Percentiles rank a stretch among this genome's conserved stretches.
Conservation (phyloP, 2,329 filamentous ascomycete genomes). For the Aureobasidium sp. region DNA sequence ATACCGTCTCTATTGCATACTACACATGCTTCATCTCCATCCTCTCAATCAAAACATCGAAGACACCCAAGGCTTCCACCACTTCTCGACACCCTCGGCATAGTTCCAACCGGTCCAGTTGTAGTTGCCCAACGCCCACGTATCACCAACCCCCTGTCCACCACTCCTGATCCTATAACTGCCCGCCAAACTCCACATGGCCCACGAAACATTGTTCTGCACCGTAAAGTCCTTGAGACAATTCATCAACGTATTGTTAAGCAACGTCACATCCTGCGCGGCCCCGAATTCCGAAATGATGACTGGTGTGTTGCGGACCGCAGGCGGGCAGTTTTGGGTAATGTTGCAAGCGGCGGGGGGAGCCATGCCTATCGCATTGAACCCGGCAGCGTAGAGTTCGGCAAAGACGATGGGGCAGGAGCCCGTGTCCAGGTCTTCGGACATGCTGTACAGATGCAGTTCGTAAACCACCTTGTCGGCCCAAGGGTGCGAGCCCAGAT, state of each 20-base stretch:
- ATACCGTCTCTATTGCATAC: too few species aligned
- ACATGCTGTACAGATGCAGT: conserved; percentile 36
- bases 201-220: conserved; percentile 40
- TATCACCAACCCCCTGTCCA: conserved; percentile 38
- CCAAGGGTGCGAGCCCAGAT: conserved; percentile 39
- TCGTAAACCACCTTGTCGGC: conserved; percentile 41
- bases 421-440: conserved; percentile 30
- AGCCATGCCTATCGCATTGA: conserved; percentile 36
- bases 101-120: conserved; percentile 42
- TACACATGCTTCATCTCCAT: too few species aligned
- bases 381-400: conserved; percentile 41
- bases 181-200: conserved; percentile 42
- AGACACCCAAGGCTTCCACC: conserved; percentile 44
- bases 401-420: conserved; percentile 41
- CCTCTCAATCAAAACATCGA: too few species aligned
- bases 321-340: conserved; percentile 27
- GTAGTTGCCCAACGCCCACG: conserved; percentile 40
- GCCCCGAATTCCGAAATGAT: conserved; percentile 31
- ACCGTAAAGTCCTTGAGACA: conserved; percentile 39
- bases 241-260: conserved; percentile 38
- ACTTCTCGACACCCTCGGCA: conserved; percentile 36
- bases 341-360: conserved; percentile 28
- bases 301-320: conserved; percentile 29
- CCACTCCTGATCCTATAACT: conserved; percentile 40
- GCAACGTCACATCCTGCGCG: conserved; percentile 31